phyloP scores from a whole-genome alignment of 2,329 filamentous ascomycete species.

The Calonectria montana region DNA sequence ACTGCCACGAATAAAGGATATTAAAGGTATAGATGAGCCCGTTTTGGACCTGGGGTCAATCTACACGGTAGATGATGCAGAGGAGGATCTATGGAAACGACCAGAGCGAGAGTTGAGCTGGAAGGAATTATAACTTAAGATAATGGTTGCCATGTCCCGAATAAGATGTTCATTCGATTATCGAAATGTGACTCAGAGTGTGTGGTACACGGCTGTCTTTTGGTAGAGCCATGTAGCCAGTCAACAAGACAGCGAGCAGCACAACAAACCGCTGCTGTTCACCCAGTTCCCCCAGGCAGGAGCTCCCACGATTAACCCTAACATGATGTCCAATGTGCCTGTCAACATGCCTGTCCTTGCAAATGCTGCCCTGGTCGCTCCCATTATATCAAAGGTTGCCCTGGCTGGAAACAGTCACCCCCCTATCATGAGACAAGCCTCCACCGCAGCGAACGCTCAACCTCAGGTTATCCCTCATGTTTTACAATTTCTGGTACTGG shows the following conservation, averaged over 20 bases:
- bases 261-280: not conserved
- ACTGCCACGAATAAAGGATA: not conserved
- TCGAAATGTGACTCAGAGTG: no score
- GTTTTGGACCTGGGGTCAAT: constrained; percentile 10
- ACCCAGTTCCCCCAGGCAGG: not conserved
- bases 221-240: no score
- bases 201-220: no score
- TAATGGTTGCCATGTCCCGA: not conserved
- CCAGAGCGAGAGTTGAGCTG: not conserved
- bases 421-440: constrained; percentile 20
- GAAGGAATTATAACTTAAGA: not conserved
- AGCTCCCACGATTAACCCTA: not conserved
- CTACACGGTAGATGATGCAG: not conserved
- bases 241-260: constrained; percentile 39
- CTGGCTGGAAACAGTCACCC: not conserved
- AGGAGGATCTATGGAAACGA: constrained; percentile 15
- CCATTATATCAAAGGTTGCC: not conserved
- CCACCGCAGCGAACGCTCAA: constrained; percentile 18
- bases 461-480: constrained; percentile 38
- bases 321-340: not conserved
- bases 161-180: no score
- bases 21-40: not conserved
- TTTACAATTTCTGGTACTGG: no score
- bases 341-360: not conserved
- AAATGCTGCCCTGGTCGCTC: not conserved